phyloP scores from a whole-genome alignment of 164 flowering plant species.

The Stephania japonica region DNA sequence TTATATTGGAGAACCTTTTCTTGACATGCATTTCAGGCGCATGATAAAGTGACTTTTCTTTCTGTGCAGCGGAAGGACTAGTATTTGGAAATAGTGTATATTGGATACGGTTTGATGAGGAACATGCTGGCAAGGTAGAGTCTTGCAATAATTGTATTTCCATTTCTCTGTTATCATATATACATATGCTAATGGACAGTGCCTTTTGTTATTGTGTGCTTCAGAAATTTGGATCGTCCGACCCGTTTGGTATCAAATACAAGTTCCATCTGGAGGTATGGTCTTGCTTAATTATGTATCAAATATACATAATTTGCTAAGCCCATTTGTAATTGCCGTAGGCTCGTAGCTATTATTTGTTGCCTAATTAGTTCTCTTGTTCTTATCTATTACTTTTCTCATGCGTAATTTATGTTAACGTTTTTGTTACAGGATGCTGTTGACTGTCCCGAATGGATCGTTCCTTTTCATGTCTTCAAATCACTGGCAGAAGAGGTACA shows the following conservation, averaged over 20 bases:
- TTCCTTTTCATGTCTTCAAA: constrained; percentile 82
- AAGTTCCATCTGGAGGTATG: constrained; percentile 90
- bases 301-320: no score
- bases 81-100: constrained; percentile 84
- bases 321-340: neutral
- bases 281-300: neutral
- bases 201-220: constrained; percentile 14
- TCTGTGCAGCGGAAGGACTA: constrained; percentile 72
- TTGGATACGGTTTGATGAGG: constrained; percentile 85
- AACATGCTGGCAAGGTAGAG: constrained; percentile 62
- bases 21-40: neutral
- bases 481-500: constrained; percentile 86
- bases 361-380: neutral
- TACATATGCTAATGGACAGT: constrained; percentile 7
- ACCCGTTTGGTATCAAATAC: constrained; percentile 90
- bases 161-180: neutral
- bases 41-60: neutral
- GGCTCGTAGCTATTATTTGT: neutral
- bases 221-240: constrained; percentile 82
- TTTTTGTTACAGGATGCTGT: constrained; percentile 79
- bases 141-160: constrained; percentile 1
- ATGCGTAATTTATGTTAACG: neutral
- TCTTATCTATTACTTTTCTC: neutral
- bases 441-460: constrained; percentile 99
- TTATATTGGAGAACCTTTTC: neutral